Evolutionary conservation across 2,329 filamentous ascomycete species (phyloP).

Genomic region (Fusarium graminum): DNA sequence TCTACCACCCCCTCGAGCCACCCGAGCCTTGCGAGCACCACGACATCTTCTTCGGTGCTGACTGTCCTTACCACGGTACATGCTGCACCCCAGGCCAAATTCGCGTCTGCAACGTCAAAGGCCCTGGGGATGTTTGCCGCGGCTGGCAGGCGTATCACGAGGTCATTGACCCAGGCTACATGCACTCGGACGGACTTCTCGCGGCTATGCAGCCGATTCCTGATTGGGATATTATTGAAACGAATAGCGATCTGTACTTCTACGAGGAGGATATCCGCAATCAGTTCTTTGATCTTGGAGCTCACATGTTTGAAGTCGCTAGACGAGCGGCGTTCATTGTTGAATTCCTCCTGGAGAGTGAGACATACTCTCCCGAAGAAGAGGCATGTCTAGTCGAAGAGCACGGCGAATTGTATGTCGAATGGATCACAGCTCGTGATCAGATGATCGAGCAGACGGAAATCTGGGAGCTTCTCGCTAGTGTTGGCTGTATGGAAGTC

Average conservation of each 20-base stretch:
- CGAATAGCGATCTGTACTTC: neutral
- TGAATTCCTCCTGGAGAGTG: neutral
- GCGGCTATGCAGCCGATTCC: neutral
- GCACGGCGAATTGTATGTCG: constrained; percentile 5
- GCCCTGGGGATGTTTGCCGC: neutral
- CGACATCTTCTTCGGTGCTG: accelerated
- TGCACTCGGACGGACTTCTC: neutral
- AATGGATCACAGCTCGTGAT: constrained; percentile 3
- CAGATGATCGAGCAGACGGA: neutral
- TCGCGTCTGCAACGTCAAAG: neutral
- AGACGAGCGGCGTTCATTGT: neutral
- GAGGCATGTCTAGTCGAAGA: neutral
- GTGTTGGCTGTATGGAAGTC: constrained; percentile 23
- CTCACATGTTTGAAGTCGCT: constrained; percentile 3
- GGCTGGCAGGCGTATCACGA: constrained; percentile 28
- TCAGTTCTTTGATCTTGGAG: constrained; percentile 29
- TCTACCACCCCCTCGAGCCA: constrained; percentile 32
- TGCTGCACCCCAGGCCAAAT: constrained; percentile 12
- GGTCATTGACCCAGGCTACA: constrained; percentile 3
- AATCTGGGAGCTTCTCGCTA: constrained; percentile 26
- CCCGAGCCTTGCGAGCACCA: constrained; percentile 16
- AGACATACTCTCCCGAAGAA: neutral
- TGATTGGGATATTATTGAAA: constrained; percentile 5
- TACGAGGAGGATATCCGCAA: constrained; percentile 24
- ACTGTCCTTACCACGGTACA: constrained; percentile 16